Evolutionary conservation across 2,329 filamentous ascomycete genomes (phyloP).

Genomic region (Aspergillus arachidicola): DNA sequence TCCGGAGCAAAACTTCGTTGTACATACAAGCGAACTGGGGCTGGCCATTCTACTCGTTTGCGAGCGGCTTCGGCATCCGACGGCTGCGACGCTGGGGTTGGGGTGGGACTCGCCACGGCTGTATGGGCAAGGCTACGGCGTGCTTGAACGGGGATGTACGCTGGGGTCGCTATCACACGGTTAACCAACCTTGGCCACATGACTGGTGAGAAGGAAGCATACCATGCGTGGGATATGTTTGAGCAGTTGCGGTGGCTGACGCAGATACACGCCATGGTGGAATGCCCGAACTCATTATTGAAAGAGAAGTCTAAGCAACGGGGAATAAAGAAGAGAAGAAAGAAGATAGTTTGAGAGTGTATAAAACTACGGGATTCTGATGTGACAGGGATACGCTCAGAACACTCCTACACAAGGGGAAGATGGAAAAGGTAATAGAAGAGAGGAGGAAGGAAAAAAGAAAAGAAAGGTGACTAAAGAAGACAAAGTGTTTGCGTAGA

Average conservation of each 20-base stretch:
- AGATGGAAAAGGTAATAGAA: not conserved
- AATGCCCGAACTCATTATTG: conserved; percentile 41
- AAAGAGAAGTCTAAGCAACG: conserved; percentile 19
- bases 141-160: conserved; percentile 64
- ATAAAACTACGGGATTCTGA: conserved; percentile 21
- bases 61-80: conserved; percentile 42
- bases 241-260: conserved; percentile 30
- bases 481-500: not conserved
- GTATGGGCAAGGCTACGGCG: conserved; percentile 60
- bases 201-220: conserved; percentile 17
- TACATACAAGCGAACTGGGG: conserved; percentile 83
- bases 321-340: conserved; percentile 13
- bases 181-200: conserved; percentile 18
- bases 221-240: conserved; percentile 38
- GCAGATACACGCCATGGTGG: conserved; percentile 43
- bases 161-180: conserved; percentile 47
- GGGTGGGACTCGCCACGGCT: conserved; percentile 23
- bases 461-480: not conserved
- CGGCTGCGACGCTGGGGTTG: conserved; percentile 28
- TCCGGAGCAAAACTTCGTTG: conserved; percentile 81
- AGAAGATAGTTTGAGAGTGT: conserved; percentile 14
- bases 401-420: conserved; percentile 17
- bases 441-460: not conserved
- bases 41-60: conserved; percentile 73
- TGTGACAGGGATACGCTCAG: conserved; percentile 14